Percentiles rank a stretch among this genome's conserved stretches.
These are phyloP conservation scores for Verticillium zaregamsianum DNA, from an alignment of 2,329 filamentous ascomycete species.

Conservation along the genomic window DNA sequence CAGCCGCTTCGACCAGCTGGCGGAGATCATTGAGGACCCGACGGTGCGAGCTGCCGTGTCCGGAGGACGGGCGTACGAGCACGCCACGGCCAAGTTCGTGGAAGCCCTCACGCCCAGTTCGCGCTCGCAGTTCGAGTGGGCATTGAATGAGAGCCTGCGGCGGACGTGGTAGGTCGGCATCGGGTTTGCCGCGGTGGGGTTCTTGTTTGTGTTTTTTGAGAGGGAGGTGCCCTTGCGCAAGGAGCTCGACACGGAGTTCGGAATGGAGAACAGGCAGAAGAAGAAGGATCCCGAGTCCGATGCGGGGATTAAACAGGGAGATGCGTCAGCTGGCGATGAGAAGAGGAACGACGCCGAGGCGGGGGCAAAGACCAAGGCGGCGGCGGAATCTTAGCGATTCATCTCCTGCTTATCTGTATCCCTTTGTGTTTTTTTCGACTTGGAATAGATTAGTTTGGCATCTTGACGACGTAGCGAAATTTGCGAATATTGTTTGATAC, in stretches of 20 bases:
- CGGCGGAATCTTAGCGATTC: too few species aligned
- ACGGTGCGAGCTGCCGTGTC: slow-evolving; percentile 6
- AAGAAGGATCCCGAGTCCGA: neutral
- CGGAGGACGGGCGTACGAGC: slow-evolving; percentile 20
- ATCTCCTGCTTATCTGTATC: too few species aligned
- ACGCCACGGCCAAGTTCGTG: slow-evolving; percentile 18
- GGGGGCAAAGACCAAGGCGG: too few species aligned
- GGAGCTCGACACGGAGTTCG: slow-evolving; percentile 23
- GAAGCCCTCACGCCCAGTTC: slow-evolving; percentile 6
- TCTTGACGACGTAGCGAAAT: too few species aligned
- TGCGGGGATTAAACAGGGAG: too few species aligned
- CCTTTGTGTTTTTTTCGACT: too few species aligned
- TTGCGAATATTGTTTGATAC: too few species aligned
- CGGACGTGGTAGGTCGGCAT: slow-evolving; percentile 21
- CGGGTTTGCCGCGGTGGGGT: slow-evolving; percentile 18
- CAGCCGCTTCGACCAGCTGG: slow-evolving; percentile 13
- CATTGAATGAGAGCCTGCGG: slow-evolving; percentile 11
- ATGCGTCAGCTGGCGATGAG: too few species aligned
- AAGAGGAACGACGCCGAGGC: too few species aligned
- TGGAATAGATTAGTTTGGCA: too few species aligned
- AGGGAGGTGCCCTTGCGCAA: slow-evolving; percentile 18
- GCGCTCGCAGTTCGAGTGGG: slow-evolving; percentile 15
- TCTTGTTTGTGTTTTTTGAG: slow-evolving; percentile 15
- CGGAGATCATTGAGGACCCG: slow-evolving; percentile 7
- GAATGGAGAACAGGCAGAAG: slow-evolving; percentile 13